A percentile compares a stretch with the other conserved stretches of the same genome.
phyloP scores from a whole-genome alignment of 2,329 filamentous ascomycete species.

The Fusarium sp. region DNA sequence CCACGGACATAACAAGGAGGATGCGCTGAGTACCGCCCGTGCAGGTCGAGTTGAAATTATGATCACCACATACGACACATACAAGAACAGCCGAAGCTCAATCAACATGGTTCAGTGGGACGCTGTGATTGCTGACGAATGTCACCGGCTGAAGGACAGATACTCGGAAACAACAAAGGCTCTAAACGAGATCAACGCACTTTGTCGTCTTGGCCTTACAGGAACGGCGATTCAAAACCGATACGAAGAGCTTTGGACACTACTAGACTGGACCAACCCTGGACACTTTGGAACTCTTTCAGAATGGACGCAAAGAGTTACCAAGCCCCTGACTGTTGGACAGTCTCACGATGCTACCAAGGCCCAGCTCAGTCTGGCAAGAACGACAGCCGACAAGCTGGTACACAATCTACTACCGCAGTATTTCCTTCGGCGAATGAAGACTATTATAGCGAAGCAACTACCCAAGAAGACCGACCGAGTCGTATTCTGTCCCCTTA shows the following conservation, averaged over 20 bases:
- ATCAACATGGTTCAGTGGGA: slow-evolving; percentile 94
- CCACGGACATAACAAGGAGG: slow-evolving; percentile 77
- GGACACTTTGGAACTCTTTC: slow-evolving; percentile 73
- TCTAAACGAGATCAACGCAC: slow-evolving; percentile 89
- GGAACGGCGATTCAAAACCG: slow-evolving; percentile 98
- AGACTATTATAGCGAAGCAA: slow-evolving; percentile 90
- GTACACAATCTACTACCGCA: slow-evolving; percentile 88
- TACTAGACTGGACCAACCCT: slow-evolving; percentile 96
- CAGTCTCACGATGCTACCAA: slow-evolving; percentile 93
- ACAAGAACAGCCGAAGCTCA: slow-evolving; percentile 77
- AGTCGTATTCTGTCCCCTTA: slow-evolving; percentile 95
- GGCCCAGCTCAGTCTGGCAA: slow-evolving; percentile 82
- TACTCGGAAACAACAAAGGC: slow-evolving; percentile 82
- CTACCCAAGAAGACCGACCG: slow-evolving; percentile 94
- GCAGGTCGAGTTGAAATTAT: slow-evolving; percentile 87
- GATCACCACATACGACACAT: slow-evolving; percentile 94
- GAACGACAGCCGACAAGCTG: slow-evolving; percentile 85
- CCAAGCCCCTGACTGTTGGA: slow-evolving; percentile 83
- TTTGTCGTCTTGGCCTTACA: slow-evolving; percentile 92
- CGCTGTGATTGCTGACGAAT: slow-evolving; percentile 93
- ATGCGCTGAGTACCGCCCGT: slow-evolving; percentile 77
- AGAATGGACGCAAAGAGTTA: slow-evolving; percentile 84
- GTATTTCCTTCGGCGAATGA: slow-evolving; percentile 94
- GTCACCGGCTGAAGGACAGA: slow-evolving; percentile 87
- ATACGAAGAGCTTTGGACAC: slow-evolving; percentile 96